Evolutionary conservation across 176 grass and related monocot species (phyloP), one percentile per base, ranked within the genome.

Genomic region (Rhynchospora pubera): DNA sequence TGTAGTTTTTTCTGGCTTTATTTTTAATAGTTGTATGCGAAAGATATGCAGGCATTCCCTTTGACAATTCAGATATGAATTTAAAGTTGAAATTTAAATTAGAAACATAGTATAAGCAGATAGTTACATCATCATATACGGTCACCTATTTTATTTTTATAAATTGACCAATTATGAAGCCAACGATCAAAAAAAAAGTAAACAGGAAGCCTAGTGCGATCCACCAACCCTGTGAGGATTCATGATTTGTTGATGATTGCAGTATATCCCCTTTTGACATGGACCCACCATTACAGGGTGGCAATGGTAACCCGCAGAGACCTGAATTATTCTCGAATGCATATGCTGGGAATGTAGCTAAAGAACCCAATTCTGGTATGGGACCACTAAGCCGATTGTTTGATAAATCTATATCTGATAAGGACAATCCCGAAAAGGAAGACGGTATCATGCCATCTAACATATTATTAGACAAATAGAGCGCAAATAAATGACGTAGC

Each of bases 291-390:
- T 71, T 47, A 71, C 67, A 71, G 46, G 42, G 18, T 71, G 89
- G 85, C 61, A 97, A 79, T 22, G 94, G 94, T 47, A 97, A 84
- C 26, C 91, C 91, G 53, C 94, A n/a, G n/a, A 97, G 89, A 77
- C 88, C 94, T 1, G 91, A 77, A 76, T 97, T 97, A 28, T 97
- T 91, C 79, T 90, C 94, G 81, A 91, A 97, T 9, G 79, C 51
- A 34, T 39, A 62, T 39, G 28, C 77, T 0, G 91, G 86, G 60
- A 87, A 97, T 0, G 91, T 91, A 23, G 9, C 5, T 6, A 70
- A 44, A 89, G 87, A 60, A 97, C 93, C 39, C 2, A 19, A 2
- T n/a, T 70, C 16, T 11, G 80, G 81, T 60, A 87, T 87, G n/a
- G 82, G 47, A 1, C 86, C 81, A 12, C 21, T 71, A 19, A 87